Evolutionary conservation across 306 rosid species (phyloP).

Genomic region (barrel medic (Medicago truncatula)): DNA sequence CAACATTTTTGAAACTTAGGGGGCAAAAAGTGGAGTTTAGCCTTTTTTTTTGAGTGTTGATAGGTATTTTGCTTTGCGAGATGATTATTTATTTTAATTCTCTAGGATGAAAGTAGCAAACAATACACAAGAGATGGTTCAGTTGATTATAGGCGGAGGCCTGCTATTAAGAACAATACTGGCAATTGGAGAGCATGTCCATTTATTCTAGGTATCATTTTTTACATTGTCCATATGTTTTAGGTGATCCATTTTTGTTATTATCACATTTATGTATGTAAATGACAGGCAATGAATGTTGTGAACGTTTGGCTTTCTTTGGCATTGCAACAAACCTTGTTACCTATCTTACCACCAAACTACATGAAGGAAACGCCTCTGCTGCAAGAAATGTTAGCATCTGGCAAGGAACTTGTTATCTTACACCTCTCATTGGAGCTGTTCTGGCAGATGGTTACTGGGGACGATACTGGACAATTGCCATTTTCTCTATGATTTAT

Average conservation of each 20-base stretch:
- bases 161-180: slow-evolving; percentile 54
- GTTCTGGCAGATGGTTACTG: slow-evolving; percentile 87
- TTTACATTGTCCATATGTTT: neutral
- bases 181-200: slow-evolving; percentile 83
- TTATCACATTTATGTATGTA: slow-evolving; percentile 28
- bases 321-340: slow-evolving; percentile 90
- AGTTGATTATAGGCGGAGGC: slow-evolving; percentile 54
- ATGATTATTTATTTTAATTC: neutral
- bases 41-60: too few relatives aligned
- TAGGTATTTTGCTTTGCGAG: neutral
- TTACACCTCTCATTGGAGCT: slow-evolving; percentile 91
- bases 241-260: neutral
- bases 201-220: slow-evolving; percentile 64
- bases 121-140: neutral
- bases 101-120: too few relatives aligned
- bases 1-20: too few relatives aligned
- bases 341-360: slow-evolving; percentile 78
- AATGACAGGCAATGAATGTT: slow-evolving; percentile 78
- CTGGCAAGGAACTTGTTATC: slow-evolving; percentile 97
- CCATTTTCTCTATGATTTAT: slow-evolving; percentile 67
- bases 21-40: too few relatives aligned
- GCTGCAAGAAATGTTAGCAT: slow-evolving; percentile 86
- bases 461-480: slow-evolving; percentile 97
- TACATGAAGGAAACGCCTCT: slow-evolving; percentile 77
- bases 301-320: slow-evolving; percentile 90